phyloP scores from a whole-genome alignment of 345 rosid genomes.

The Microcos paniculata region DNA sequence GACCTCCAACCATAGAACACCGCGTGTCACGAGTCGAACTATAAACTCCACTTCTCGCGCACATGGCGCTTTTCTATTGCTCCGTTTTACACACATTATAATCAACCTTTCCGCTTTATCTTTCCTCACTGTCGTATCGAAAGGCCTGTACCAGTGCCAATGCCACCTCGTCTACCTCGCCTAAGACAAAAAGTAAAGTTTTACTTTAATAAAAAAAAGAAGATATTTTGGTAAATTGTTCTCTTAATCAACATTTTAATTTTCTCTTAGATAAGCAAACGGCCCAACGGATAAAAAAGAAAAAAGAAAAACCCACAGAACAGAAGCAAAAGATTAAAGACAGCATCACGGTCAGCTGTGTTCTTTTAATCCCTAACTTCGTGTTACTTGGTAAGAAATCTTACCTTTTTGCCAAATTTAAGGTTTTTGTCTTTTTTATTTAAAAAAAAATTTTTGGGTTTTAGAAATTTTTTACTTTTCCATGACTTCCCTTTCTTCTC shows the following conservation, averaged over 20 bases:
- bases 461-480: neutral
- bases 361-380: slow-evolving; percentile 8
- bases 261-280: too few relatives aligned
- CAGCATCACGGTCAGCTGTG: slow-evolving; percentile 4
- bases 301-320: neutral
- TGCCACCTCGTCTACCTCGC: neutral
- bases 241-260: neutral
- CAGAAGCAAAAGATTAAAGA: neutral
- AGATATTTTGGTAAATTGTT: neutral
- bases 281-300: neutral
- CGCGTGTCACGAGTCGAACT: neutral
- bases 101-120: neutral
- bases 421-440: slow-evolving; percentile 1
- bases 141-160: neutral
- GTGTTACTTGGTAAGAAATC: slow-evolving; percentile 3
- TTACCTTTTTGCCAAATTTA: neutral
- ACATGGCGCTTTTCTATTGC: neutral
- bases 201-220: neutral
- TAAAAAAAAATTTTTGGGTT: neutral
- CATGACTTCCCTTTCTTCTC: neutral
- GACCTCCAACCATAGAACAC: neutral
- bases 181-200: neutral
- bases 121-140: neutral
- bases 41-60: too few relatives aligned
- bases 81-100: neutral